Evolutionary conservation across 176 grass and related monocot genomes (phyloP), one percentile per base, ranked within the genome.

Genomic region (Rhynchospora breviuscula): DNA sequence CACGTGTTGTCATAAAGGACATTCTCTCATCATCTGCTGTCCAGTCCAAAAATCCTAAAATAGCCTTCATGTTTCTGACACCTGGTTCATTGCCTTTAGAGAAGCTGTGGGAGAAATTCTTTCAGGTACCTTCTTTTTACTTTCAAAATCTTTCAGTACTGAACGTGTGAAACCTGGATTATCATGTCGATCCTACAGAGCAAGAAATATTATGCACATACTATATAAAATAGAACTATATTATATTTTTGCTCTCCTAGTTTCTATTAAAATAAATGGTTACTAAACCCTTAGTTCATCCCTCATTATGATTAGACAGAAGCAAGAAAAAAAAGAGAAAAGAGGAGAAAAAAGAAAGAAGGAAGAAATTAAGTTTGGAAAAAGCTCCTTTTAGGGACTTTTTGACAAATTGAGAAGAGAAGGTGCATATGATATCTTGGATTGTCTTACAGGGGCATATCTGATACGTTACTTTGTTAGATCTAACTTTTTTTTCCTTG

Each of bases 61-160:
- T 99, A 79, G 97, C 97, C 80, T 99, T 94, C 83, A 96, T 99
- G 97, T 99, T 99, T 90, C 84, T 99, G 85, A 96, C 93, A 62
- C 91, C 91, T 11, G 94, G 88, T 92, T 88, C 93, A 51, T 87
- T 99, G 89, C 93, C 97, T 43, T 99, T 99, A 59, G 97, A 99
- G 83, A 99, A 87, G 81, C 87, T 99, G 43, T 99, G 97, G 97
- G 97, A 96, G 80, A 99, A 92, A 63, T 99, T 99, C 88, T 96
- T 99, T 87, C 91, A 90, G 97, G 97, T 99, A 86, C 12, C 79
- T 25, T 83, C 67, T 81, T 89, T 70, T 52, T 8, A 10, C 62
- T 74, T 85, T 3, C 49, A 22, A 66, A 67, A 18, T 17, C 13
- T 77, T 62, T 64, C 56, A 8, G 29, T 77, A 29, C 4, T 74